phyloP scores from a whole-genome alignment of 345 rosid species.

The Salix purpurea region DNA sequence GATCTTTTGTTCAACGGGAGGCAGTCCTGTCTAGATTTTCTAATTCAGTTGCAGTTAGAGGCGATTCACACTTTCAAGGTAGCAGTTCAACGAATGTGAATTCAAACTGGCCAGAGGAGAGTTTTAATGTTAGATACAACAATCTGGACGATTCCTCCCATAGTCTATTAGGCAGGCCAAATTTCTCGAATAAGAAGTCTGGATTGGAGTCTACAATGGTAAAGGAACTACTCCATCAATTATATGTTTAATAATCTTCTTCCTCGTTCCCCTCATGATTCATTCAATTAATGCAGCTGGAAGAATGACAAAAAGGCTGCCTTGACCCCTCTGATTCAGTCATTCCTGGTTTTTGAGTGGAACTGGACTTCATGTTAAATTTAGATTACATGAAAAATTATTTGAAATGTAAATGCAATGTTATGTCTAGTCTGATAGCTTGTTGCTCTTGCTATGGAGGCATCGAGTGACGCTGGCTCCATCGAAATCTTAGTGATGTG shows the following conservation, averaged over 20 bases:
- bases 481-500: neutral
- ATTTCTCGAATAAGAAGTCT: conserved; percentile 33
- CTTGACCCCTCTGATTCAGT: neutral
- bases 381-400: neutral
- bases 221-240: conserved; percentile 9
- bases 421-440: neutral
- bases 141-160: conserved; percentile 47
- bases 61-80: conserved; percentile 50
- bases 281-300: neutral
- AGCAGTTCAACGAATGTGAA: conserved; percentile 34
- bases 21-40: conserved; percentile 63
- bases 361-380: neutral
- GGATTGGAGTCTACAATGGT: conserved; percentile 35
- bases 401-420: neutral
- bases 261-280: conserved; percentile 7
- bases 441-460: neutral
- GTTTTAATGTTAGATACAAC: conserved; percentile 21
- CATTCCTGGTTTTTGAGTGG: neutral
- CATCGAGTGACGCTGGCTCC: neutral
- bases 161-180: conserved; percentile 37
- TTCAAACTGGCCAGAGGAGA: conserved; percentile 47
- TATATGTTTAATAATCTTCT: neutral
- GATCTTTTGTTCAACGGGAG: conserved; percentile 44
- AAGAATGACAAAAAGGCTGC: neutral
- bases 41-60: conserved; percentile 77